Percentiles rank a stretch among this genome's conserved stretches.
Conservation (phyloP, 768 basidiomycete genomes). For the Omphalotus guepiniiformis region DNA sequence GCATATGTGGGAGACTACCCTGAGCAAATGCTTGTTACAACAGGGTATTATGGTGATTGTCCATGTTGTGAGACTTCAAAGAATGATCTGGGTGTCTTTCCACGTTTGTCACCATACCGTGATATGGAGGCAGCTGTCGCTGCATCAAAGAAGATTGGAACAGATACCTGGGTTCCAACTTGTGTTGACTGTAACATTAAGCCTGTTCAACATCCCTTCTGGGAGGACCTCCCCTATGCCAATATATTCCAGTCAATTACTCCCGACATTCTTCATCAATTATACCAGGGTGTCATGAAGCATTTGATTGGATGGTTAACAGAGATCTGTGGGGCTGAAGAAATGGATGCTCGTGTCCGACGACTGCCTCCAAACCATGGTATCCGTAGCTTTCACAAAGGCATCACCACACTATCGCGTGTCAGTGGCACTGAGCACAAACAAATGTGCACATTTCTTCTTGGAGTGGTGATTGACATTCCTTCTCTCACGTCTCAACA, state of each 20-base stretch:
- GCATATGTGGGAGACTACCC: slow-evolving; percentile 14
- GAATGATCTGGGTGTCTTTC: not conserved
- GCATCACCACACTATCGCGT: slow-evolving; percentile 21
- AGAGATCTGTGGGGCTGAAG: slow-evolving; percentile 12
- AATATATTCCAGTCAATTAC: slow-evolving; percentile 20
- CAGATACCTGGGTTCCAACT: not conserved
- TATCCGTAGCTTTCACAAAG: slow-evolving; percentile 24
- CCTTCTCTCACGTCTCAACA: slow-evolving; percentile 5
- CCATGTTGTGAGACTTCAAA: slow-evolving; percentile 7
- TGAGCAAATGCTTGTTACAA: slow-evolving; percentile 15
- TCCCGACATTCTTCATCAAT: slow-evolving; percentile 23
- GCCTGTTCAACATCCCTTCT: slow-evolving; percentile 21
- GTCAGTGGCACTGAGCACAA: slow-evolving; percentile 24
- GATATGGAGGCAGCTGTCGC: not conserved
- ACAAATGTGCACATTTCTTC: slow-evolving; percentile 20
- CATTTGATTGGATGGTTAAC: slow-evolving; percentile 23
- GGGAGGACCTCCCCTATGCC: slow-evolving; percentile 18
- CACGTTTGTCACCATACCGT: not conserved
- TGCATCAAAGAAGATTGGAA: not conserved
- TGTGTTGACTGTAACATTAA: slow-evolving; percentile 14
- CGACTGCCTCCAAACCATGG: slow-evolving; percentile 26
- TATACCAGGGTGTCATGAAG: slow-evolving; percentile 23
- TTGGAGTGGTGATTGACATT: slow-evolving; percentile 19
- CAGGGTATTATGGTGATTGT: slow-evolving; percentile 13
- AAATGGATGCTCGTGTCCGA: slow-evolving; percentile 25